A percentile compares a stretch with the other conserved stretches of the same genome.
These are phyloP conservation scores for Wallacemonas sp. DNA, from an alignment of 208 protist genomes.

Conservation along the genomic window DNA sequence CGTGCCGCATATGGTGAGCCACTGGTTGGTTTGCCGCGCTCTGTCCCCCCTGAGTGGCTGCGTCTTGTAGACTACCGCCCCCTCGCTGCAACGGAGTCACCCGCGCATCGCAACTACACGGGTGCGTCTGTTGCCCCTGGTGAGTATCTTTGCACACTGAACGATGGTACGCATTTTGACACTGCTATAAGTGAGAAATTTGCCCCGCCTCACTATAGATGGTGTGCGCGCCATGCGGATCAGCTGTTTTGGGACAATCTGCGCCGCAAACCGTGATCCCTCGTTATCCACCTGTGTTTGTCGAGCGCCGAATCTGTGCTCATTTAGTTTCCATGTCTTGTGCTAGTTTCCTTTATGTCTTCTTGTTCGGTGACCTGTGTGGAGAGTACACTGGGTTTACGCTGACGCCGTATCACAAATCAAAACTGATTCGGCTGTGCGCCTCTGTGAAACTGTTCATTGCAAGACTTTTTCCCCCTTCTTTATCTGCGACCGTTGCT, in stretches of 20 bases:
- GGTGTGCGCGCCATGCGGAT: background rate
- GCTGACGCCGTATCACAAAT: too few species aligned
- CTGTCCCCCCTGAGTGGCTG: background rate
- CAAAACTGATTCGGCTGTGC: too few species aligned
- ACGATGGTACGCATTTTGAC: background rate
- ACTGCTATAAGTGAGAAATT: background rate
- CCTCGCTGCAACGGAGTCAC: background rate
- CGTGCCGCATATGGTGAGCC: background rate
- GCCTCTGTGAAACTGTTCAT: too few species aligned
- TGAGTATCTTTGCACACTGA: background rate
- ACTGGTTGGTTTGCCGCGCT: background rate
- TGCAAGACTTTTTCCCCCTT: too few species aligned
- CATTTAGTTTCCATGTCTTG: too few species aligned
- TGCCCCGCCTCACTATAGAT: background rate
- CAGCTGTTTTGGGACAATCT: background rate
- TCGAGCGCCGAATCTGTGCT: background rate
- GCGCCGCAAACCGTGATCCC: background rate
- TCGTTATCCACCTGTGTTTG: background rate
- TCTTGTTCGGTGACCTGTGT: too few species aligned
- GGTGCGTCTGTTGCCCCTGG: background rate
- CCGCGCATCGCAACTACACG: background rate
- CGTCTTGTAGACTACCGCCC: constrained; percentile 1
- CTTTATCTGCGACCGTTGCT: too few species aligned
- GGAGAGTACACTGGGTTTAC: too few species aligned
- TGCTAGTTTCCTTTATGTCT: too few species aligned